phyloP scores from a whole-genome alignment of 352 stramenopile species.

The Globisporangium heterothallicum region DNA sequence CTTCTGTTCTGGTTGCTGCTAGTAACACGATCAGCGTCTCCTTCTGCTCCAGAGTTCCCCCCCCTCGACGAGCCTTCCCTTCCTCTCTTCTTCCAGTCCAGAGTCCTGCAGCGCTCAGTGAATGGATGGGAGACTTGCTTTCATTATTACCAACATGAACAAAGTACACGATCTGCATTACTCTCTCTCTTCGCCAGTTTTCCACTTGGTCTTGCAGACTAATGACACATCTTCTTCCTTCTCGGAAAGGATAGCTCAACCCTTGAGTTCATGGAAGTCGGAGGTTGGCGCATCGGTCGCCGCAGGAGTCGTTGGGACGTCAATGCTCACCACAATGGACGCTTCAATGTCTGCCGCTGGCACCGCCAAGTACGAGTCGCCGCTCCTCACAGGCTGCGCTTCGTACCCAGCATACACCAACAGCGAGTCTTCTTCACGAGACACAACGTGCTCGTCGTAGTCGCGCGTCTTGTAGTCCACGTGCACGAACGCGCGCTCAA shows the following conservation, averaged over 20 bases:
- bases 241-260: background rate
- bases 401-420: slow-evolving; percentile 35
- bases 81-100: too few species aligned
- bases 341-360: slow-evolving; percentile 3
- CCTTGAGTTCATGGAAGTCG: slow-evolving; percentile 21
- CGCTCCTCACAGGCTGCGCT: slow-evolving; percentile 10
- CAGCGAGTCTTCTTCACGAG: slow-evolving; percentile 44
- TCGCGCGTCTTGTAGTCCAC: slow-evolving; percentile 90
- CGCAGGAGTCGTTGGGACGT: slow-evolving; percentile 5
- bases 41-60: too few species aligned
- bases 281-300: background rate
- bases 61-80: too few species aligned
- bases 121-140: too few species aligned
- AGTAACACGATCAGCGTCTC: too few species aligned
- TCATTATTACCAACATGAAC: too few species aligned
- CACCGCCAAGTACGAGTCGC: slow-evolving; percentile 16
- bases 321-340: slow-evolving; percentile 1
- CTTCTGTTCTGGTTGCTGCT: too few species aligned
- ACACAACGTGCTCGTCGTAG: slow-evolving; percentile 68
- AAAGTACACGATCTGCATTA: too few species aligned
- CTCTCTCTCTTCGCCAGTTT: background rate
- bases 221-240: too few species aligned
- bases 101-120: too few species aligned
- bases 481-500: slow-evolving; percentile 94
- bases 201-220: too few species aligned